Evolutionary conservation across 176 grass and related monocot genomes (phyloP).

Genomic region (Chloris gayana): DNA sequence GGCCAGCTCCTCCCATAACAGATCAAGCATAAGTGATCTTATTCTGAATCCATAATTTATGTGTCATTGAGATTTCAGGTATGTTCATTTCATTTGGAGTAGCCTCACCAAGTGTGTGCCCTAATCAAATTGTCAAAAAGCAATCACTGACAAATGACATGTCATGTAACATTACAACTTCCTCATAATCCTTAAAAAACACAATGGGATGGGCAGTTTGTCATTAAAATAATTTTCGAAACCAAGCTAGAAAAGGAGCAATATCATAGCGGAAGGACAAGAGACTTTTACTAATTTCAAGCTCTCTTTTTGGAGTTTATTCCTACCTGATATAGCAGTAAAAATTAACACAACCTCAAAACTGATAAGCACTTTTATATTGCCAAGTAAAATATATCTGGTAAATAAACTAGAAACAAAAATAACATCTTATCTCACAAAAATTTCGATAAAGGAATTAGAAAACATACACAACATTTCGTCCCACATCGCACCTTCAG

Average conservation of each 20-base stretch:
- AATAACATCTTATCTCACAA: not conserved
- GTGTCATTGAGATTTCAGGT: not conserved
- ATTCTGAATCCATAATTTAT: not conserved
- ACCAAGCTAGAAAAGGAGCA: no score
- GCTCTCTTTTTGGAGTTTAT: no score
- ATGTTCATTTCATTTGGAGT: not conserved
- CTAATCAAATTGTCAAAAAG: not conserved
- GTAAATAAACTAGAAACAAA: slow-evolving; percentile 3
- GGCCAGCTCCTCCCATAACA: no score
- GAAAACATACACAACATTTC: slow-evolving; percentile 21
- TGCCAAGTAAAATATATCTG: not conserved
- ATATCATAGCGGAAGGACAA: no score
- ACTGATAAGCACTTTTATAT: not conserved
- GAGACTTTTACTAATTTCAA: no score
- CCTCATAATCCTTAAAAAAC: no score
- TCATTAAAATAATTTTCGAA: no score
- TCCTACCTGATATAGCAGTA: not conserved
- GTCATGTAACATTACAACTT: no score
- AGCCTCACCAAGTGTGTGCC: not conserved
- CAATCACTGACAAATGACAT: no score
- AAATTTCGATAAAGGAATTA: slow-evolving; percentile 18
- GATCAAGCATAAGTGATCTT: not conserved
- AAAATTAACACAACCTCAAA: not conserved
- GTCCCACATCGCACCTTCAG: not conserved
- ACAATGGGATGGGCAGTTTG: no score